Evolutionary conservation across 2,329 filamentous ascomycete species (phyloP).

Genomic region (Cladosporium sphaerospermum): DNA sequence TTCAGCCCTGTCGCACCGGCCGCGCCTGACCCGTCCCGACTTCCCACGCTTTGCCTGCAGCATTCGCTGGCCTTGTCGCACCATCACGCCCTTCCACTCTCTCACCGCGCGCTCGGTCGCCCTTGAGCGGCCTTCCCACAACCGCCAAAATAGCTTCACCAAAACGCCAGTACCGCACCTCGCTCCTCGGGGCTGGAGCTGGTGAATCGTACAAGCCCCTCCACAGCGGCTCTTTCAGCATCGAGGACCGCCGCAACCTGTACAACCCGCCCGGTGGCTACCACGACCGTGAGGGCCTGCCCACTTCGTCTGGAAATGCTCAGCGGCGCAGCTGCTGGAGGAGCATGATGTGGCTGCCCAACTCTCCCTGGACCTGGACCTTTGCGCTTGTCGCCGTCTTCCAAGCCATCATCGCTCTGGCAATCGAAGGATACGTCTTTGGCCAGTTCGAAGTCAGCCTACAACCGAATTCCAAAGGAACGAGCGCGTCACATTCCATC

Average conservation of each 20-base stretch:
- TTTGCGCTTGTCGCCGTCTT: constrained; percentile 69
- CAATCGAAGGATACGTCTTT: constrained; percentile 87
- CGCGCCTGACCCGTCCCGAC: neutral
- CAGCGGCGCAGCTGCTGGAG: constrained; percentile 11
- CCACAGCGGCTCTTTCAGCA: constrained; percentile 34
- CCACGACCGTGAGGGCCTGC: constrained; percentile 48
- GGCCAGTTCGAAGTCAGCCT: constrained; percentile 69
- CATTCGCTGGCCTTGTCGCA: constrained; percentile 1
- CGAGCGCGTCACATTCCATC: constrained; percentile 57
- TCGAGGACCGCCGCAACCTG: constrained; percentile 15
- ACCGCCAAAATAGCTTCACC: constrained; percentile 37
- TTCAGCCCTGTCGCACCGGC: constrained; percentile 9
- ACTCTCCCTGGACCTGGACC: constrained; percentile 78
- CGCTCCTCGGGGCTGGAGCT: constrained; percentile 49
- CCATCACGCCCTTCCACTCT: neutral
- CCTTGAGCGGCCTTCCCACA: constrained; percentile 11
- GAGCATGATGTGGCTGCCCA: constrained; percentile 66
- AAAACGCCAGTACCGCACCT: constrained; percentile 51
- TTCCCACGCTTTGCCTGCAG: neutral
- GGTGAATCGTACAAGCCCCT: constrained; percentile 39
- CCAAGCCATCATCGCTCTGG: constrained; percentile 75
- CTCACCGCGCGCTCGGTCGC: constrained; percentile 4
- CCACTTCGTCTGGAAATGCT: constrained; percentile 24
- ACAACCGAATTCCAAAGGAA: constrained; percentile 17
- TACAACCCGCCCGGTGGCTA: constrained; percentile 34